Evolutionary conservation across 2,329 filamentous ascomycete genomes (phyloP).

Genomic region (Corynespora cassiicola): DNA sequence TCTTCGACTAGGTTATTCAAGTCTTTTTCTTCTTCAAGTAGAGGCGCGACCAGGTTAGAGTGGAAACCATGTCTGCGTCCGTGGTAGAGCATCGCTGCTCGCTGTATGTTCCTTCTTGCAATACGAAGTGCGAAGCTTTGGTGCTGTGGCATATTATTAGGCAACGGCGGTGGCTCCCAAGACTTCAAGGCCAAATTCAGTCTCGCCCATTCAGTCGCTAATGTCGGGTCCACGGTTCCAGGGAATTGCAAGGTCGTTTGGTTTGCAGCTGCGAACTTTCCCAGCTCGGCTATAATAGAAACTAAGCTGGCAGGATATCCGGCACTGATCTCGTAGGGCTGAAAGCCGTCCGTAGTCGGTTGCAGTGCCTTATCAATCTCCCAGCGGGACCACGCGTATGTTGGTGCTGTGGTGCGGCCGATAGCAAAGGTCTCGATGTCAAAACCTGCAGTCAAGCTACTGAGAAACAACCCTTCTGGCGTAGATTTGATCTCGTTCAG

Average conservation of each 20-base stretch:
- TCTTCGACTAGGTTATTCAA: not conserved
- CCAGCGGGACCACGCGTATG: not conserved
- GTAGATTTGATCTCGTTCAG: not conserved
- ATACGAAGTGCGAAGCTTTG: not conserved
- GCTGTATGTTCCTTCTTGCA: not conserved
- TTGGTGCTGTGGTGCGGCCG: not conserved
- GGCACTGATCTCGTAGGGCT: not conserved
- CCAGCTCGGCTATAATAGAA: not conserved
- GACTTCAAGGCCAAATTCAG: too few relatives aligned
- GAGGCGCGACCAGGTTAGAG: not conserved
- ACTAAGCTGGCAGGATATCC: not conserved
- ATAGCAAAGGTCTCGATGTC: slow-evolving; percentile 1
- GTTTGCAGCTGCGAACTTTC: not conserved
- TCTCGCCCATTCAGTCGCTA: too few relatives aligned
- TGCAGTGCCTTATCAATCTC: too few relatives aligned
- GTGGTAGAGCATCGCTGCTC: not conserved
- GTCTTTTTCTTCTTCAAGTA: not conserved
- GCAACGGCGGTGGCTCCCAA: not conserved
- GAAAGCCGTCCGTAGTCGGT: too few relatives aligned
- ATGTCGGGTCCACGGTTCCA: too few relatives aligned
- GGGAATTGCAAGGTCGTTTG: too few relatives aligned
- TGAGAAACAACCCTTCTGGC: not conserved
- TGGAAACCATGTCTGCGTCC: not conserved
- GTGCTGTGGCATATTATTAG: too few relatives aligned
- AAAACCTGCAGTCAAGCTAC: not conserved